Evolutionary conservation across 129 eudicot genomes (phyloP), one percentile per base, ranked within the genome.

Genomic region (Sambucus nigra): DNA sequence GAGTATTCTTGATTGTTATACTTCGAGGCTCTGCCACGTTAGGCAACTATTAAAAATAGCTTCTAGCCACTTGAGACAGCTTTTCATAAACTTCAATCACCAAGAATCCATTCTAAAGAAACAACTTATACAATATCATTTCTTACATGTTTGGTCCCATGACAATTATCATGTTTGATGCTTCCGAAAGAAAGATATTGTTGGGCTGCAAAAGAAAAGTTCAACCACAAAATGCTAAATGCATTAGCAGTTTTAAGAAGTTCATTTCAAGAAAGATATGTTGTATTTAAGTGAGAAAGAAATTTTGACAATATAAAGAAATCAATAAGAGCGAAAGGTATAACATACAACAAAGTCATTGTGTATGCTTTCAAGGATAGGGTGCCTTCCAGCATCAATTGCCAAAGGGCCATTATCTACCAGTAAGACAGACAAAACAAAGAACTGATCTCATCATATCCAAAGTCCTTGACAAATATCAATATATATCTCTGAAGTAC

Each of bases 81-180:
- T 7, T 53, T 51, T 19, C 26, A 51, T 50, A 0, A 58, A 53
- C 25, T 24, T 46, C 24, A 47, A 46, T 33, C 19, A 19, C 23
- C 1, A 45, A 12, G 22, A 51, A 64, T 33, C 38, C 23, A 49
- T 38, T 59, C 51, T 32, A 45, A 51, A 38, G 10, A 38, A 60
- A 35, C 42, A 38, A 64, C 26, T 57, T 27, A 15, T 26, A 64
- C 7, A 44, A 55, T 22, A 46, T 23, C 27, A 29, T 44, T 50
- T 29, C 94, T 85, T 80, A 92, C 99, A 92, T 92, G 73, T 92
- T 92, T 53, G 99, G 96, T 47, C 99, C 96, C 76, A 73, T 86
- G 63, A 92, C 91, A 59, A 86, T 70, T 55, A 86, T 81, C 89
- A 86, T 77, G 80, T 82, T 86, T 77, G 99, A 82, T 63, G 99